Percentiles rank a stretch among this genome's conserved stretches.
Evolutionary conservation across 352 stramenopile genomes (phyloP).

Genomic region (Phytopythium sindhum): DNA sequence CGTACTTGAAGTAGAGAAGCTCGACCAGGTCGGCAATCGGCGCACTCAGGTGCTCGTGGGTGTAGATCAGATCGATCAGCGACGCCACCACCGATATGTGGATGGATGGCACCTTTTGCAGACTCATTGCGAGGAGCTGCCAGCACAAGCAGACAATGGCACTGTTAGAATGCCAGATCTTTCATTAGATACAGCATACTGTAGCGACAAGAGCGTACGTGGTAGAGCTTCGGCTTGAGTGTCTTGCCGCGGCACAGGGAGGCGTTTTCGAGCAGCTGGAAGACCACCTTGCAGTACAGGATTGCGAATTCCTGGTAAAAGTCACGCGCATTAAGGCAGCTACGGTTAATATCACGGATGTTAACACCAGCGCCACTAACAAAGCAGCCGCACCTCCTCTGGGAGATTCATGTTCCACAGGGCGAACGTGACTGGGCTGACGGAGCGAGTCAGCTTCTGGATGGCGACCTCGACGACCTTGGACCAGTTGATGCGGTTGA

Average conservation of each 20-base stretch:
- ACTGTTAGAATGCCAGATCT: neutral
- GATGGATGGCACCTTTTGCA: conserved; percentile 60
- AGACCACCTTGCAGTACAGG: conserved; percentile 67
- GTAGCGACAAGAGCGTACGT: conserved; percentile 25
- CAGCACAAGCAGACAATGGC: neutral
- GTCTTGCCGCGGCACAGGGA: conserved; percentile 55
- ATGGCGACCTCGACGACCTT: conserved; percentile 63
- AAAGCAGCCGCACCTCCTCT: conserved; percentile 42
- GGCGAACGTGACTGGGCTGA: conserved; percentile 56
- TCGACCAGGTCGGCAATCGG: conserved; percentile 61
- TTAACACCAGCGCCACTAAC: neutral
- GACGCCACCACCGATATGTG: conserved; percentile 68
- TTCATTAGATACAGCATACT: neutral
- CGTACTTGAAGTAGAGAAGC: conserved; percentile 55
- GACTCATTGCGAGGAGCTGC: conserved; percentile 56
- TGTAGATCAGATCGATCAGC: conserved; percentile 71
- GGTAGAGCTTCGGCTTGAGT: conserved; percentile 64
- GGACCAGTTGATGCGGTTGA: conserved; percentile 56
- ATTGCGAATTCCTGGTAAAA: conserved; percentile 63
- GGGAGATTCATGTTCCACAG: conserved; percentile 82
- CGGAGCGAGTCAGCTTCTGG: conserved; percentile 53
- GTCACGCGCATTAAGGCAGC: neutral
- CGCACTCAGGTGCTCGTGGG: conserved; percentile 61
- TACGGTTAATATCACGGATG: neutral
- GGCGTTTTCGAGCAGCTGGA: conserved; percentile 63